Base-by-base conservation (phyloP, 257 asterid genomes). In the Solanum infundibuliforme region DNA sequence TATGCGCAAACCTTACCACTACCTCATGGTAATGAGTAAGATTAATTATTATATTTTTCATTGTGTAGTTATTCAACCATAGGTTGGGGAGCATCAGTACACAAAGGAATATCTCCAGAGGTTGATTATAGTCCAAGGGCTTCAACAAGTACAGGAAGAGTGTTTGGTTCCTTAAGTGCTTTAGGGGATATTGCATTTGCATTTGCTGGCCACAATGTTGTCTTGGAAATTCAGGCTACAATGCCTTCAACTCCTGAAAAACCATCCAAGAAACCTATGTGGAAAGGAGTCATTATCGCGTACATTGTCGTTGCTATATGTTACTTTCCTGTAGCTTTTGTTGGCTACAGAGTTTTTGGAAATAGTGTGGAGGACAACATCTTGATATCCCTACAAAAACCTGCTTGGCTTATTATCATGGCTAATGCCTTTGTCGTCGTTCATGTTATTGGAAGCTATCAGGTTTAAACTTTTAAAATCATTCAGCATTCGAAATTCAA, bases 371-470 rank as follows among this genome's bases (percentile, higher is more conserved):
- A 91, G 77, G 95, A 93, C 58, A 92, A 92, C 23, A 85, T 93
- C 86, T 89, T 92, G 11, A 66, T 91, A 3, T 88, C 93, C 8
- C 86, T 93, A 6, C 69, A 91, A 7, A 92, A 91, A 82, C 96
- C 94, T 0, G 83, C 87, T 6, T 92, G 94, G 94, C 94, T 93
- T 21, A 89, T 93, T 12, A 88, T 89, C 5, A 36, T 43, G 1
- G 96, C 94, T 12, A 92, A 93, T 23, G 12, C 87, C 34, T 92
- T 93, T 4, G 94, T 93, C 2, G 93, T 91, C 11, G 12, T 93
- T 34, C 96, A 93, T 90, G 93, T 92, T 32, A 89, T 92, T 38
- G 96, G 96, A 38, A 90, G 96, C 62, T 93, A 93, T 87, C 96
- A 92, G 94, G 93, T 93, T 23, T n/a, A 84, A 32, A 34, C 46